Base-by-base conservation (phyloP, 1,284 basidiomycete species). In the Irpex rosettiformis region DNA sequence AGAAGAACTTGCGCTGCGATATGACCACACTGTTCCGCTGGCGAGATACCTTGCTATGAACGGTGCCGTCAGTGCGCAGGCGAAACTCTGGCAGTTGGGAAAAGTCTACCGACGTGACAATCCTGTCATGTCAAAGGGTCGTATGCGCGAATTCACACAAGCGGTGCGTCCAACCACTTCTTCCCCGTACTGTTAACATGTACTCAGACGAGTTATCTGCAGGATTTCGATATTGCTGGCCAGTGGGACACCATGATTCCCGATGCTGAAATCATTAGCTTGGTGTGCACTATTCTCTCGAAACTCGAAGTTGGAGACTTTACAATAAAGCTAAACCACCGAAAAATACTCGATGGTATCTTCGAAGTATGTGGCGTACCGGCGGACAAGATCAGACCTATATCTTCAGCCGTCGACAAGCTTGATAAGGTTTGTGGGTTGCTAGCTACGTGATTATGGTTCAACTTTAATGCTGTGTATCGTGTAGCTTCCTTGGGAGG, bases 71-170 rank as follows among this genome's bases (percentile, higher is more conserved):
- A 84, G 83, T 63, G 77, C 80, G 6, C 85, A 86, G 65, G 77
- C 79, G 61, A 98, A 98, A 77, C 75, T 98, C 33, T 99, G 96
- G 86, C 96, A 99, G 75, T 90, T 99, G 57, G 96, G 95, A 28
- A 99, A 99, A 76, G 96, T 99, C 24, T 99, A 99, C 75, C 81
- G 97, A 63, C 79, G 97, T 70, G 96, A 99, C 74, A 96, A 92
- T 69, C 96, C 97, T 1, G 96, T 96, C 60, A 96, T 99, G 91
- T 91, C 89, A 56, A 99, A 99, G 77, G 96, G 96, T 3, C 83
- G 96, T 40, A 98, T 99, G 94, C 84, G 96, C 62, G 96, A 99
- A 77, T 99, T 99, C 72, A 96, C 94, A 71, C 96, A 99, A 77
- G 98, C 96, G 64, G 94, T 96, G 66, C 68, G 88, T 80, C n/a